phyloP scores from a whole-genome alignment of 1,284 basidiomycete genomes.

The Tilletia caries region DNA sequence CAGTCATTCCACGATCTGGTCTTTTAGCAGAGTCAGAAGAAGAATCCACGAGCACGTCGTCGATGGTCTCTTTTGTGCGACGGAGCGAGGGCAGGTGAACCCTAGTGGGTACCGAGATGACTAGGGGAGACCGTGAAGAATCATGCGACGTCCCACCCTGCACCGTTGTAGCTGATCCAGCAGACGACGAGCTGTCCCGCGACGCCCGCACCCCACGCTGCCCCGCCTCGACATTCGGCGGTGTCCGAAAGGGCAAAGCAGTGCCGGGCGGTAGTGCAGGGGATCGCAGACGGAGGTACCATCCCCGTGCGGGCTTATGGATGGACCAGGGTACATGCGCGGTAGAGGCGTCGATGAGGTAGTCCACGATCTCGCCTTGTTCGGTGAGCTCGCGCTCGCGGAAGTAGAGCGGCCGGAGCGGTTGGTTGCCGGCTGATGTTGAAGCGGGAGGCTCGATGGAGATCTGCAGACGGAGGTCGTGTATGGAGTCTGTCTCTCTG shows the following conservation, averaged over 20 bases:
- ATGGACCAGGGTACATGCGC: conserved; percentile 34
- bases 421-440: conserved; percentile 18
- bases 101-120: conserved; percentile 9
- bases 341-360: conserved; percentile 29
- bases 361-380: conserved; percentile 42
- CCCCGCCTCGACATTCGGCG: not conserved
- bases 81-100: conserved; percentile 12
- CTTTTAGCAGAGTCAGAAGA: no score
- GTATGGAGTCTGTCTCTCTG: conserved; percentile 11
- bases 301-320: conserved; percentile 36
- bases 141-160: no score
- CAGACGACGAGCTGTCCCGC: conserved; percentile 28
- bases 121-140: conserved; percentile 12
- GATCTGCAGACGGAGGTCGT: not conserved
- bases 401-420: conserved; percentile 31
- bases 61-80: not conserved
- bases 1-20: not conserved
- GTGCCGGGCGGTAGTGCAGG: conserved; percentile 31
- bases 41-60: conserved; percentile 8
- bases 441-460: not conserved
- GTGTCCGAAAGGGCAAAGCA: conserved; percentile 32
- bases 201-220: no score
- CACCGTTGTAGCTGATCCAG: conserved; percentile 28
- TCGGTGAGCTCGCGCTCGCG: conserved; percentile 30
- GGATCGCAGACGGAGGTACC: conserved; percentile 39